phyloP scores from a whole-genome alignment of 2,329 filamentous ascomycete genomes.

The Hysterium pulicare region DNA sequence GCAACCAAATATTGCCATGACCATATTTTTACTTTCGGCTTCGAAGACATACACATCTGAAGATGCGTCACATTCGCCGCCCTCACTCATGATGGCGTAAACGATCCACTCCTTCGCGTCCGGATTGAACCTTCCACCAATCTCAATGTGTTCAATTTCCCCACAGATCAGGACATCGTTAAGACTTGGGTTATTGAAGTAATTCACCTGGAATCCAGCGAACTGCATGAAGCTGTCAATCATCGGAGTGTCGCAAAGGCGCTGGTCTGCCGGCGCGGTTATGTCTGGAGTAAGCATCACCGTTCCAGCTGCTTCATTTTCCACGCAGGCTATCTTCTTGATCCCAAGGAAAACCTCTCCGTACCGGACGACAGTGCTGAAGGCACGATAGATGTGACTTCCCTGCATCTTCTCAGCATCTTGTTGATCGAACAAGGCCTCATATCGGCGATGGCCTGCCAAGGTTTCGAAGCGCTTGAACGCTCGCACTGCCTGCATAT shows the following conservation, averaged over 20 bases:
- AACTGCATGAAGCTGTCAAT: slow-evolving; percentile 36
- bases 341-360: slow-evolving; percentile 30
- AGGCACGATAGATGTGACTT: slow-evolving; percentile 39
- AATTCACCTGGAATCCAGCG: slow-evolving; percentile 39
- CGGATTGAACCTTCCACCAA: slow-evolving; percentile 11
- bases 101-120: slow-evolving; percentile 13
- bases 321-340: slow-evolving; percentile 10
- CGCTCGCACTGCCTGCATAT: background rate
- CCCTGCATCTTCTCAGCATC: slow-evolving; percentile 32
- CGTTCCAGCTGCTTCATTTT: slow-evolving; percentile 9
- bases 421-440: slow-evolving; percentile 22
- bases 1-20: slow-evolving; percentile 9
- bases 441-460: slow-evolving; percentile 17
- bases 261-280: slow-evolving; percentile 1
- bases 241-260: slow-evolving; percentile 5
- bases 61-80: slow-evolving; percentile 5
- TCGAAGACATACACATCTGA: slow-evolving; percentile 12
- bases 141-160: slow-evolving; percentile 14
- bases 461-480: slow-evolving; percentile 1
- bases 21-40: slow-evolving; percentile 8
- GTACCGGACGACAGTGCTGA: slow-evolving; percentile 38
- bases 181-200: slow-evolving; percentile 14
- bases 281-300: slow-evolving; percentile 10
- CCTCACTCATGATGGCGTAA: slow-evolving; percentile 8
- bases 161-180: slow-evolving; percentile 23